phyloP scores from a whole-genome alignment of 2,329 filamentous ascomycete species.

The Paramyrothecium sp. region DNA sequence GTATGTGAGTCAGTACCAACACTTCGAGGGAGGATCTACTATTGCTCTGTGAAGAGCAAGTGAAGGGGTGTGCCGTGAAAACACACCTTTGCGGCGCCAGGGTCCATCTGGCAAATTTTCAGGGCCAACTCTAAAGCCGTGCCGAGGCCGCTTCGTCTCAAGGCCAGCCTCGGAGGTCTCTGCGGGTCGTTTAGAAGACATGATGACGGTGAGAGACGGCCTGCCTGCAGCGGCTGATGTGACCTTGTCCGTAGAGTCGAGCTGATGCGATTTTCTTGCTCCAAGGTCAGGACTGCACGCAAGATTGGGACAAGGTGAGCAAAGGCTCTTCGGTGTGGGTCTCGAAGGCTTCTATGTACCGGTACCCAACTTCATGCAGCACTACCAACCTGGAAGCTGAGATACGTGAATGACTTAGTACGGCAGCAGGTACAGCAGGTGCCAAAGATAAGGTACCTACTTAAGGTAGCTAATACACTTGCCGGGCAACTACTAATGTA shows the following conservation, averaged over 20 bases:
- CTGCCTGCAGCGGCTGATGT: neutral
- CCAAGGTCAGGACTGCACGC: too few relatives aligned
- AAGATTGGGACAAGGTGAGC: too few relatives aligned
- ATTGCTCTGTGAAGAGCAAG: neutral
- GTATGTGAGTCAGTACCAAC: neutral
- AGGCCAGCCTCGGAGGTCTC: constrained; percentile 26
- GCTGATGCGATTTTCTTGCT: too few relatives aligned
- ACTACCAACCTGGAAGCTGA: too few relatives aligned
- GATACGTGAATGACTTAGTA: too few relatives aligned
- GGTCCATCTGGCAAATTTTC: constrained; percentile 88
- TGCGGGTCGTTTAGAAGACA: constrained; percentile 30
- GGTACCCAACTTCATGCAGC: too few relatives aligned
- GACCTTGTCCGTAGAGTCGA: neutral
- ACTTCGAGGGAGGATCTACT: neutral
- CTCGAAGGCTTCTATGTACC: too few relatives aligned
- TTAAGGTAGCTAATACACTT: too few relatives aligned
- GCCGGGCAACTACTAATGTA: too few relatives aligned
- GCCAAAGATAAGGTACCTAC: too few relatives aligned
- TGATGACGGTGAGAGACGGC: constrained; percentile 8
- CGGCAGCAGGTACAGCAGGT: too few relatives aligned
- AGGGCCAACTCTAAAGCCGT: constrained; percentile 84
- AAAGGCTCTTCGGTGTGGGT: too few relatives aligned
- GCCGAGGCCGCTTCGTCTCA: constrained; percentile 52
- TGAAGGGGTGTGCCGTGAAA: constrained; percentile 1
- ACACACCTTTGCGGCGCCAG: constrained; percentile 71